Base-by-base conservation (phyloP, 2,329 filamentous ascomycete species). In the Parafenestella ontariensis region DNA sequence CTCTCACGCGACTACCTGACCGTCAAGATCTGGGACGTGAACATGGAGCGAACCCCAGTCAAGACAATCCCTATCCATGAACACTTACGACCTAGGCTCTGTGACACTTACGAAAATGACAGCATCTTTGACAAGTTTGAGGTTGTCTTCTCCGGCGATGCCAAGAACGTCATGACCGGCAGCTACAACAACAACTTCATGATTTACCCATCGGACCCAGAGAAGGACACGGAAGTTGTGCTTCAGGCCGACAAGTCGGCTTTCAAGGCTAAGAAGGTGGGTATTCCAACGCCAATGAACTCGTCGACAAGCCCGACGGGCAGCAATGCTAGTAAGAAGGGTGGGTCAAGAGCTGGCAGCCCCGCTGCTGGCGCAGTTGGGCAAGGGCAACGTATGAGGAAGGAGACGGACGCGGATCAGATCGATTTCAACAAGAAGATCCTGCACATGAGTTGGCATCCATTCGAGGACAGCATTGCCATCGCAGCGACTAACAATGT, bases 391-490 rank as follows among this genome's bases (percentile, higher is more conserved):
- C 87, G 95, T 68, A 98, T 99, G 95, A 89, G 93, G 72, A 98
- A 97, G 81, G 95, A 99, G 82, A 99, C 95, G 48, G 95, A 99
- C 78, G 95, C 95, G 54, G 94, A 99, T 77, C 94, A 98, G 81
- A 98, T 98, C 78, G 95, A 99, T 79, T 99, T 98, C 80, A 98
- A 98, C 85, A 99, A 98, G 86, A 99, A 99, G 86, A 99, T 99
- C 70, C 77, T 99, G 74, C 95, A 99, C 78, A 99, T 99, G 95
- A 98, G 94, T 81, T 99, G 95, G 95, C 95, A 99, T 87, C 95
- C 95, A 44, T 97, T 96, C 71, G 95, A 99, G 80, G 94, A 99
- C 81, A 98, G 94, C 81, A 99, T 99, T 80, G 95, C 95, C 53
- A 99, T 99, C 82, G 95, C 95, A 67, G 95, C 95, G 57, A 99